These are phyloP conservation scores for Chaetomium strumarium DNA, from an alignment of 2,329 filamentous ascomycete species.

Conservation along the genomic window DNA sequence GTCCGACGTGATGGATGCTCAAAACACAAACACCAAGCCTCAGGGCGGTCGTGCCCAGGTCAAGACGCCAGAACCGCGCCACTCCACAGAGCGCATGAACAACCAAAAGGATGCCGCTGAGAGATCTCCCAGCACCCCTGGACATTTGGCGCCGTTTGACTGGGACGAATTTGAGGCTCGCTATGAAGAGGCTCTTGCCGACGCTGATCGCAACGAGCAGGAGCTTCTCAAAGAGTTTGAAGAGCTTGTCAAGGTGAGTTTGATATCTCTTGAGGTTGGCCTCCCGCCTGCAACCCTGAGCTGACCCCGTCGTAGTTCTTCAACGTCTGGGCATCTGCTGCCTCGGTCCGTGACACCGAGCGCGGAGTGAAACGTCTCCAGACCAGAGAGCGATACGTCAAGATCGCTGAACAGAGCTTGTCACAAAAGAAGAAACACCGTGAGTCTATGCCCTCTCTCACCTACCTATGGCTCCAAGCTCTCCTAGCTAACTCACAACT, in stretches of 20 bases:
- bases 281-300: neutral
- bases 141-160: conserved; percentile 54
- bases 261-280: no score
- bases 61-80: conserved; percentile 26
- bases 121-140: conserved; percentile 44
- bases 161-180: conserved; percentile 71
- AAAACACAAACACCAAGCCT: conserved; percentile 10
- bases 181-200: conserved; percentile 60
- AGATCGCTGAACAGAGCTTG: conserved; percentile 64
- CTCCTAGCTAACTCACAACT: conserved; percentile 21
- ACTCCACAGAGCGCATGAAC: conserved; percentile 23
- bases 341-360: conserved; percentile 65
- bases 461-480: neutral
- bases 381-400: conserved; percentile 72
- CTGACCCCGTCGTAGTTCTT: conserved; percentile 57
- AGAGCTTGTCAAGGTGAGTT: conserved; percentile 55
- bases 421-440: conserved; percentile 74
- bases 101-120: conserved; percentile 20
- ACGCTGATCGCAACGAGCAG: conserved; percentile 58
- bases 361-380: conserved; percentile 72
- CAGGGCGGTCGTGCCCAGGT: conserved; percentile 18
- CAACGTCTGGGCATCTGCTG: conserved; percentile 68
- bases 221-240: conserved; percentile 62
- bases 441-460: conserved; percentile 42
- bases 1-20: conserved; percentile 17